Conservation (phyloP, 2,329 filamentous ascomycete genomes). For the Drechslerella stenobrocha region DNA sequence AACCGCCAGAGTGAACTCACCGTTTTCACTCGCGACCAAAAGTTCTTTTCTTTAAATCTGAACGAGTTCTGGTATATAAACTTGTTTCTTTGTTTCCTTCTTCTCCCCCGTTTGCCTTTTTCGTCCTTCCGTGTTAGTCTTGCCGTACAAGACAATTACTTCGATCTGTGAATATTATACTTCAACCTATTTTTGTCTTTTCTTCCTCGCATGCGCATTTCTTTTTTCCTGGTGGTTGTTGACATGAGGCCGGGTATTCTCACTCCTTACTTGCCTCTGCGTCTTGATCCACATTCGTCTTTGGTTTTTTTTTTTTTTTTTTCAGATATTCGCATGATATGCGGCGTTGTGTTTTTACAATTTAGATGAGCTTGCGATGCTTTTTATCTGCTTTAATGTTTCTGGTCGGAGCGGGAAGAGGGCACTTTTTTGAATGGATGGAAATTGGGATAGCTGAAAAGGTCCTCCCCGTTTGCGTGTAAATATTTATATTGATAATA, state of each 20-base stretch:
- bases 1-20: neutral
- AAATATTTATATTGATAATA: too few species aligned
- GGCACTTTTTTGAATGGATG: neutral
- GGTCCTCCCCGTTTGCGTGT: too few species aligned
- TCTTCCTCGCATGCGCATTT: neutral
- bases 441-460: neutral
- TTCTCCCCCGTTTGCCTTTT: constrained; percentile 11
- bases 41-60: constrained; percentile 47
- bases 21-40: neutral
- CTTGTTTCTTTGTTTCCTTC: constrained; percentile 50
- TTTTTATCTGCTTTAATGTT: neutral
- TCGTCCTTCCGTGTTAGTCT: neutral
- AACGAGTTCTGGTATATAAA: constrained; percentile 52
- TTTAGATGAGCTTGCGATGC: constrained; percentile 4
- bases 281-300: neutral
- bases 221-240: neutral
- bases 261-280: too few species aligned
- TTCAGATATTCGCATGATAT: neutral
- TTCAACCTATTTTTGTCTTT: neutral
- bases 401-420: too few species aligned
- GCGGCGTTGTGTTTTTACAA: constrained; percentile 3
- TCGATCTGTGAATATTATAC: constrained; percentile 1
- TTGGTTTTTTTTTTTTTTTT: neutral
- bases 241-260: neutral
- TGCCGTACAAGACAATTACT: neutral